Conservation (phyloP, 1,139 yeast genomes). For the Diutina mesorugosa region DNA sequence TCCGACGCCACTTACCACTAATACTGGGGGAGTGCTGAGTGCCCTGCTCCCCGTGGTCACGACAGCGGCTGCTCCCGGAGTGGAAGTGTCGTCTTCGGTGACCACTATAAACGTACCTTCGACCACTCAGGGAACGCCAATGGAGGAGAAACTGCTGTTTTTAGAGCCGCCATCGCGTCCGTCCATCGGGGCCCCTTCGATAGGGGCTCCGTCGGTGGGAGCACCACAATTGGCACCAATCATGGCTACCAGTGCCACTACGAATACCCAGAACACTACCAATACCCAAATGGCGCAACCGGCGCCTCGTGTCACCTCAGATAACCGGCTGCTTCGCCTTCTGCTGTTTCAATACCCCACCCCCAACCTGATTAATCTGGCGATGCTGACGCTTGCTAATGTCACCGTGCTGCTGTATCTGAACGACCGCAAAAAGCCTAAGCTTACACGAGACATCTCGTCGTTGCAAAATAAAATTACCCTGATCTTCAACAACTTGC, state of each 20-base stretch:
- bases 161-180: not conserved
- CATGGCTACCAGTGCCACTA: not conserved
- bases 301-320: not conserved
- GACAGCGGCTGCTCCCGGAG: not conserved
- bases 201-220: not conserved
- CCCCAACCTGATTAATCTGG: not conserved
- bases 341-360: not conserved
- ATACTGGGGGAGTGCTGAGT: not conserved
- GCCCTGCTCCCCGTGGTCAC: not conserved
- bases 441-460: not conserved
- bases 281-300: not conserved
- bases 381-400: not conserved
- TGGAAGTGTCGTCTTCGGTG: not conserved
- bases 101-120: not conserved
- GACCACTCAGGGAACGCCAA: not conserved
- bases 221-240: not conserved
- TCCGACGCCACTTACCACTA: not conserved
- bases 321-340: not conserved
- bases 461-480: constrained; percentile 14
- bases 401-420: not conserved
- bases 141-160: not conserved
- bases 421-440: not conserved
- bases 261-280: not conserved
- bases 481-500: constrained; percentile 31
- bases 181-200: not conserved